Evolutionary conservation across 2,329 filamentous ascomycete species (phyloP).

Genomic region (Beauveria asiatica): DNA sequence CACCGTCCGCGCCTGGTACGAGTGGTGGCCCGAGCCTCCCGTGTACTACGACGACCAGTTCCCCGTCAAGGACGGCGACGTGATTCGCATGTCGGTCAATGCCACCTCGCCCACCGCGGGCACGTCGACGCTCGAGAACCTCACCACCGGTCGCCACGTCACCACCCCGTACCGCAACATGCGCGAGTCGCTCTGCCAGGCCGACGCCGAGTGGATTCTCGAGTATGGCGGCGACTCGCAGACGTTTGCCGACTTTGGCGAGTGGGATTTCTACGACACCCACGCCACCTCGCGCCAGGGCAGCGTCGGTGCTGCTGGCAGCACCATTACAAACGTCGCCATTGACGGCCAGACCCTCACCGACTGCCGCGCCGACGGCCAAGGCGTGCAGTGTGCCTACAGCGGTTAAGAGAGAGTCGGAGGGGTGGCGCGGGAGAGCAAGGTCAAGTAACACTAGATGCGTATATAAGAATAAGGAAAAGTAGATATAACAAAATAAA

Average conservation of each 20-base stretch:
- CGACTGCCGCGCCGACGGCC: neutral
- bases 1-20: slow-evolving; percentile 31
- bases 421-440: neutral
- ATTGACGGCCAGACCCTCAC: neutral
- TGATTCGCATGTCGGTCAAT: slow-evolving; percentile 18
- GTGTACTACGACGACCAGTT: slow-evolving; percentile 25
- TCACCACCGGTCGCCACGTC: slow-evolving; percentile 39
- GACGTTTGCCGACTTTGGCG: slow-evolving; percentile 11
- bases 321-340: neutral
- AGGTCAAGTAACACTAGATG: neutral
- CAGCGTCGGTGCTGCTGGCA: slow-evolving; percentile 25
- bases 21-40: slow-evolving; percentile 32
- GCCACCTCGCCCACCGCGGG: slow-evolving; percentile 15
- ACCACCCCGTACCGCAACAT: slow-evolving; percentile 39
- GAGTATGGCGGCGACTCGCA: slow-evolving; percentile 26
- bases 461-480: neutral
- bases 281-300: slow-evolving; percentile 19
- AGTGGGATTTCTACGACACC: slow-evolving; percentile 6
- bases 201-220: slow-evolving; percentile 53
- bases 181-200: slow-evolving; percentile 33
- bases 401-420: neutral
- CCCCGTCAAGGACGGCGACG: slow-evolving; percentile 16
- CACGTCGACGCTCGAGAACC: slow-evolving; percentile 29
- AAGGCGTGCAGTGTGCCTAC: slow-evolving; percentile 2
- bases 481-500: neutral